Base-by-base conservation (phyloP, 1,284 basidiomycete genomes). In the Termitomyces sp. region DNA sequence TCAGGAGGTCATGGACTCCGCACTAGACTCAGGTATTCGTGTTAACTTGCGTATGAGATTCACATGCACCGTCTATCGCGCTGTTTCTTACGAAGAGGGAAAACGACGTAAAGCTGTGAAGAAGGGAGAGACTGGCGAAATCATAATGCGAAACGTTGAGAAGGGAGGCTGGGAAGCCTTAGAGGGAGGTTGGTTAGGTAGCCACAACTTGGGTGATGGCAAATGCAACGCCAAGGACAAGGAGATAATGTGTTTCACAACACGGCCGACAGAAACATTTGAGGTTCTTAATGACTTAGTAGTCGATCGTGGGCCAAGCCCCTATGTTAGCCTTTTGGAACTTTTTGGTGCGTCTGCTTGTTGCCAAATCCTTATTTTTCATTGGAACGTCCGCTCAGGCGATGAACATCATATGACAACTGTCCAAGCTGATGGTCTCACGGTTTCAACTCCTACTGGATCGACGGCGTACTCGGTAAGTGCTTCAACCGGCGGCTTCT, bases 351-450 rank as follows among this genome's bases (percentile, higher is more conserved):
- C 64, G 86, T 75, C 12, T 19, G 7, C 56, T 36, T 43, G 48
- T 41, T 51, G 33, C 34, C n/a, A 36, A 52, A 19, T 42, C 12
- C 5, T 26, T 26, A 15, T 28, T 28, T 15, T 28, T 17, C 12
- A n/a, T 53, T 19, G 31, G 19, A 39, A 33, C 43, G 34, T 26
- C 31, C 21, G 56, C 3, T 45, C 17, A 97, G 94, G 94, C 57
- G 97, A 99, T 66, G 96, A 99, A 64, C 93, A 98, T 69, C 97
- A 99, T 74, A 88, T 99, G 81, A 99, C 97, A 0, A 99, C 97
- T 0, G 97, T 98, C 0, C 97, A 99, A 73, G 97, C 96, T 0
- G 97, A 99, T 67, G 97, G 97, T 2, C 75, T 99, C 26, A 95
- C 92, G 31, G 90, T 99, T 13, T 91, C 97, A 1, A 99, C 96